Base-by-base conservation (phyloP, 306 rosid species). In the Senna tora region DNA sequence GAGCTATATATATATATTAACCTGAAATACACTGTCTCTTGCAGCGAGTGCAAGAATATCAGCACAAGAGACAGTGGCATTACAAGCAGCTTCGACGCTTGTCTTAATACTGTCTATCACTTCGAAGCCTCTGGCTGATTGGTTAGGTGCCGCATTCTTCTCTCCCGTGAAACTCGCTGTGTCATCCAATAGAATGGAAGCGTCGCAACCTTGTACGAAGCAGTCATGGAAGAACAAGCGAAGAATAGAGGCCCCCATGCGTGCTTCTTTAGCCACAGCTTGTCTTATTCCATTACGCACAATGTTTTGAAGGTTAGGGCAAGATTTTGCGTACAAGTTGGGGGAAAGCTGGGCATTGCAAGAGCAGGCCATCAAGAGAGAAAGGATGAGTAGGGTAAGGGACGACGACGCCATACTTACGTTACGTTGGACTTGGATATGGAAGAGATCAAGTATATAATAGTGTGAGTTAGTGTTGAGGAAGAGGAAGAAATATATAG, bases 141-240 rank as follows among this genome's bases (percentile, higher is more conserved):
- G 36, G 74, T 94, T 85, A 0, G 97, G 92, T 20, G 0, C 33
- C 0, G 95, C 97, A 46, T 76, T 91, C 65, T 94, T 87, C 77
- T 94, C 99, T 2, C 99, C 95, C 0, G 77, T 80, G 76, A 87
- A 82, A 0, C 84, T 79, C 2, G 77, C 49, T 0, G 84, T 87
- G 77, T 89, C 99, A 32, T 86, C 99, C 53, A 91, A 76, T 2
- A 91, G 69, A 16, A 91, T 58, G 9, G 92, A 86, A 39, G 61
- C 98, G 72, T 93, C 97, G 7, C 96, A 89, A 0, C 97, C 98
- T 96, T 93, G 49, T 67, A 90, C 96, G 5, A 93, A 90, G 82
- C 94, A 90, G 47, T 93, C 96, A 43, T 93, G 98, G 88, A 93
- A 93, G 88, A 90, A 86, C 82, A 93, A 52, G 47, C 94, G 94